A percentile compares a stretch with the other conserved stretches of the same genome.
Evolutionary conservation across 2,329 filamentous ascomycete species (phyloP).

Genomic region (Trichoderma sp.): DNA sequence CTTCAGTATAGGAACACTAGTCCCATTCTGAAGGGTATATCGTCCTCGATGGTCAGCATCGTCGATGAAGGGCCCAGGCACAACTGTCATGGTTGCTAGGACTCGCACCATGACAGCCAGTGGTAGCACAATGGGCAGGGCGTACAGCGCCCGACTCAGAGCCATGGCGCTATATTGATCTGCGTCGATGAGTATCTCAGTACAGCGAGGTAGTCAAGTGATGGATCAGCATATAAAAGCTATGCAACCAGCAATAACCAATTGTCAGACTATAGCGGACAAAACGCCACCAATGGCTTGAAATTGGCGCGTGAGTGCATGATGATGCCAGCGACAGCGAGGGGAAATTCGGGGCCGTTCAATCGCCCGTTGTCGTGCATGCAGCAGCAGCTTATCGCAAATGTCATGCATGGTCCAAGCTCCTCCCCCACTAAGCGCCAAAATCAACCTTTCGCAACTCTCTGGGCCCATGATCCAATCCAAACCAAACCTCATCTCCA

Average conservation of each 20-base stretch:
- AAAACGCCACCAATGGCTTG: not conserved
- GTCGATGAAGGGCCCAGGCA: not conserved
- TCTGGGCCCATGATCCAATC: conserved; percentile 13
- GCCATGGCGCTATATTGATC: conserved; percentile 4
- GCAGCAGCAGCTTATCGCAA: conserved; percentile 3
- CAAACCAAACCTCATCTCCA: conserved; percentile 9
- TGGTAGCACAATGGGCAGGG: conserved; percentile 16
- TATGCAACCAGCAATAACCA: not conserved
- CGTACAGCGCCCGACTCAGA: conserved; percentile 9
- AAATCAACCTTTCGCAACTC: not conserved
- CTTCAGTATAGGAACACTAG: conserved; percentile 20
- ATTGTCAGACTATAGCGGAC: not conserved
- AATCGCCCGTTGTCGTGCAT: not conserved
- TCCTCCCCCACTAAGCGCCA: conserved; percentile 17
- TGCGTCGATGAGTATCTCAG: not conserved
- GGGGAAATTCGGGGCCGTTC: not conserved
- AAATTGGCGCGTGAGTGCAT: not conserved
- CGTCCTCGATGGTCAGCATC: not conserved
- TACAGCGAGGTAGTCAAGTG: not conserved
- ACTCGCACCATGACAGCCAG: conserved; percentile 5
- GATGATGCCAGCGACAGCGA: not conserved
- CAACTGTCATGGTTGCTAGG: not conserved
- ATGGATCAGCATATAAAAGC: not conserved
- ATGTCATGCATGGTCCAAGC: conserved; percentile 21
- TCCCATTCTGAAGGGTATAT: conserved; percentile 4